Evolutionary conservation across 257 asterid species (phyloP).

Genomic region (Solanum acaule): DNA sequence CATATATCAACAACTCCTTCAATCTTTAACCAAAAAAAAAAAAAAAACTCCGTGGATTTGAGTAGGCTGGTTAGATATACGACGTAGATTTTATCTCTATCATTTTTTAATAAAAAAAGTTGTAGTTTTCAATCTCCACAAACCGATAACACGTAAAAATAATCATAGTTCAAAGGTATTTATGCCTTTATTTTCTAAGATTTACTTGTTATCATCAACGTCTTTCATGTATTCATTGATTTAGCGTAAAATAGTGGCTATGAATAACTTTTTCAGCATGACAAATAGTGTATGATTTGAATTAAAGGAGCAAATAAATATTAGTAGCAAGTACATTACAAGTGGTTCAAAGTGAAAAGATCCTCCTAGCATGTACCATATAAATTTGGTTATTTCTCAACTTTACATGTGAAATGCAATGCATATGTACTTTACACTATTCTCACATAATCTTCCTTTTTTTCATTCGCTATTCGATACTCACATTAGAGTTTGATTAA

Average conservation of each 20-base stretch:
- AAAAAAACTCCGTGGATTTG: no score
- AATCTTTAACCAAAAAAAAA: no score
- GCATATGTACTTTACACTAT: conserved; percentile 1
- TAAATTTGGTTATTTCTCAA: background rate
- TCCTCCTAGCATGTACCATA: background rate
- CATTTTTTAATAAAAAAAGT: background rate
- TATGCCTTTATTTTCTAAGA: background rate
- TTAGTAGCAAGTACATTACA: background rate
- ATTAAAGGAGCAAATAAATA: background rate
- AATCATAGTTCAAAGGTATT: background rate
- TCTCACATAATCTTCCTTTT: background rate
- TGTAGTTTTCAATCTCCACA: background rate
- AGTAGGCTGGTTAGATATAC: background rate
- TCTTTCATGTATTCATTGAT: background rate
- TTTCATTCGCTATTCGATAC: rapidly evolving
- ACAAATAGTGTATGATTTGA: background rate
- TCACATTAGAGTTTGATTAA: background rate
- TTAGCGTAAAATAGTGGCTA: background rate
- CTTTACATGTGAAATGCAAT: background rate
- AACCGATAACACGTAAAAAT: background rate
- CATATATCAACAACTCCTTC: background rate
- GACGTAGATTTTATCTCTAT: background rate
- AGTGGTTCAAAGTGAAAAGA: background rate
- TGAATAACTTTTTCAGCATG: background rate
- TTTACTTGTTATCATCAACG: background rate